Evolutionary conservation across 495 filamentous ascomycete species (phyloP).

Genomic region (Penicillium cinerascens): DNA sequence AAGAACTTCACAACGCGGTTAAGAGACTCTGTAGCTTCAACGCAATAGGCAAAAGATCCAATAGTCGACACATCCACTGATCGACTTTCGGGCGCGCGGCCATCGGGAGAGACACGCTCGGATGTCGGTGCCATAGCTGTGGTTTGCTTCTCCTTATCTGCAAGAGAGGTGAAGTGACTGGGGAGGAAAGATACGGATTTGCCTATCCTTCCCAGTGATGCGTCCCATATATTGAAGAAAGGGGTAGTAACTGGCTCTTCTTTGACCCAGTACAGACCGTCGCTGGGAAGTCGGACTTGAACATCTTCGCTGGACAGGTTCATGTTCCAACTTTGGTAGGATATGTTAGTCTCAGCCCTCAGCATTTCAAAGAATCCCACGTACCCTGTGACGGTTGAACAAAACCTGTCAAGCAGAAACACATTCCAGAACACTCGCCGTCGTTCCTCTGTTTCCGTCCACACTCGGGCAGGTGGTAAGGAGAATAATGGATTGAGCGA

Average conservation of each 20-base stretch:
- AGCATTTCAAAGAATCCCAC: no score
- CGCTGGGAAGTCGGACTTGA: slow-evolving; percentile 14
- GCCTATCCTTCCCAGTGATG: slow-evolving; percentile 12
- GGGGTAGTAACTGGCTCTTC: slow-evolving; percentile 26
- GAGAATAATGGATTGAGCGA: slow-evolving; percentile 26
- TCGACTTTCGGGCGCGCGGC: slow-evolving; percentile 2
- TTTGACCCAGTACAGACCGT: neutral
- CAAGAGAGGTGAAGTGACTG: neutral
- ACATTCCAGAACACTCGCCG: slow-evolving; percentile 51
- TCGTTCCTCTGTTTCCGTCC: slow-evolving; percentile 51
- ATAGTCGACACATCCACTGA: slow-evolving; percentile 15
- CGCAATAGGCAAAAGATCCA: slow-evolving; percentile 41
- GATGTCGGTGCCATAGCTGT: slow-evolving; percentile 11
- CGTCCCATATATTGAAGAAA: slow-evolving; percentile 37
- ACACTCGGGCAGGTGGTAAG: slow-evolving; percentile 34
- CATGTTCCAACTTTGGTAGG: slow-evolving; percentile 29
- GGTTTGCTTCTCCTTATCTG: slow-evolving; percentile 12
- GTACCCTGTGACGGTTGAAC: slow-evolving; percentile 23
- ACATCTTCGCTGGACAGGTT: slow-evolving; percentile 26
- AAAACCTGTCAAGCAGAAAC: slow-evolving; percentile 48
- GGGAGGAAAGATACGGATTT: slow-evolving; percentile 16
- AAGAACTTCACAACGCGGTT: slow-evolving; percentile 38
- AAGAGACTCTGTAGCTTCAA: slow-evolving; percentile 42
- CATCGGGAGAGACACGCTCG: slow-evolving; percentile 14
- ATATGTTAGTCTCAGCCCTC: no score